A percentile compares a stretch with the other conserved stretches of the same genome.
phyloP scores from a whole-genome alignment of 1,284 basidiomycete genomes.

The Calocybe gambosa region DNA sequence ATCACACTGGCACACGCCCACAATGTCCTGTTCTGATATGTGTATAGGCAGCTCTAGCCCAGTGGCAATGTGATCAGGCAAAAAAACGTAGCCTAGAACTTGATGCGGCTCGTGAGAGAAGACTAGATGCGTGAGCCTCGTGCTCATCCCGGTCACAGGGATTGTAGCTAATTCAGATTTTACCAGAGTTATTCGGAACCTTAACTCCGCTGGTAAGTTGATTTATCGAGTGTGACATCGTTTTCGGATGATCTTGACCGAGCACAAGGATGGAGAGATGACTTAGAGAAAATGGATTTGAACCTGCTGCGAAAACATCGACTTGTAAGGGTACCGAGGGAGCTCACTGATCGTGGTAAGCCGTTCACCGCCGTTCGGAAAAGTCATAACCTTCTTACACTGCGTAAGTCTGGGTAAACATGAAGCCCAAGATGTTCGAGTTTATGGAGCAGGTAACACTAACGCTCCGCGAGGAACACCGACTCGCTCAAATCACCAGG shows the following conservation, averaged over 20 bases:
- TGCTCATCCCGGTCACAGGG: neutral
- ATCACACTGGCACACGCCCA: neutral
- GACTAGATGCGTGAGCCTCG: conserved; percentile 16
- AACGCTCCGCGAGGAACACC: conserved; percentile 16
- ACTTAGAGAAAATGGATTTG: conserved; percentile 17
- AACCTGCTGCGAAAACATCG: conserved; percentile 18
- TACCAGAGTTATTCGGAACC: conserved; percentile 15
- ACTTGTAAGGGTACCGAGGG: conserved; percentile 17
- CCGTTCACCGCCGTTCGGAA: neutral
- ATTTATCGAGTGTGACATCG: neutral
- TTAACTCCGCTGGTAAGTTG: conserved; percentile 14
- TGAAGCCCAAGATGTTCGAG: conserved; percentile 16
- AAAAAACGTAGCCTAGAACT: conserved; percentile 17
- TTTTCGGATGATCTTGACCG: neutral
- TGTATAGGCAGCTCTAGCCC: conserved; percentile 10
- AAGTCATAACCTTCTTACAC: neutral
- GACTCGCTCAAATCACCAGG: conserved; percentile 13
- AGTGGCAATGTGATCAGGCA: conserved; percentile 15
- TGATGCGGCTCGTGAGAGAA: conserved; percentile 13
- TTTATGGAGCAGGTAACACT: conserved; percentile 20
- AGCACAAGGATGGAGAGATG: conserved; percentile 19
- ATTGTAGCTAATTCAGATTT: conserved; percentile 1
- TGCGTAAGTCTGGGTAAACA: conserved; percentile 20
- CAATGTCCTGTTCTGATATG: neutral
- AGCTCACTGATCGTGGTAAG: conserved; percentile 22